These are phyloP conservation scores for Saururus chinensis DNA, from an alignment of 164 flowering plant genomes.

Conservation along the genomic window DNA sequence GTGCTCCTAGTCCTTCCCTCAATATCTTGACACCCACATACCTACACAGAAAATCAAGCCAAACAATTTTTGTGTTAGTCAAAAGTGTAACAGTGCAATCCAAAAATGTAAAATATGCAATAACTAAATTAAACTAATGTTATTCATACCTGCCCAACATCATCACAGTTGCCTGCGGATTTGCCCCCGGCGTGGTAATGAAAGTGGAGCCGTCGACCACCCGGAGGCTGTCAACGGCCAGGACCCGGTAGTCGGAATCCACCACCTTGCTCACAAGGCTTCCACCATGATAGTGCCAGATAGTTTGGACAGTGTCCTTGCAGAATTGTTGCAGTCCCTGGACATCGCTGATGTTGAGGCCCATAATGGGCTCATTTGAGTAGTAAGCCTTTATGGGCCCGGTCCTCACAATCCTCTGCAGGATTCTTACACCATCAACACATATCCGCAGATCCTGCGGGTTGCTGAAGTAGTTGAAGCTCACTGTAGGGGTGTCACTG, in stretches of 20 bases:
- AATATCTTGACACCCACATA: neutral
- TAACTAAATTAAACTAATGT: too few relatives aligned
- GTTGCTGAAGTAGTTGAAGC: constrained; percentile 4
- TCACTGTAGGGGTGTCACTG: neutral
- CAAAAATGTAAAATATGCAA: too few relatives aligned
- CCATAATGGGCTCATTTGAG: neutral
- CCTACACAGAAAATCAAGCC: neutral
- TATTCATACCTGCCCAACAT: constrained; percentile 7
- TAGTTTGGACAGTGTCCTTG: neutral
- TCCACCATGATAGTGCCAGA: constrained; percentile 6
- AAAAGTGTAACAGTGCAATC: too few relatives aligned
- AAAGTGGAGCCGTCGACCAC: constrained; percentile 5
- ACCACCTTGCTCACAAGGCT: constrained; percentile 2
- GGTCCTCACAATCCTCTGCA: neutral
- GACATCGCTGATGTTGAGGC: neutral
- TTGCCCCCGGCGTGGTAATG: neutral
- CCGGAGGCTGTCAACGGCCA: neutral
- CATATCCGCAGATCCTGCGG: neutral
- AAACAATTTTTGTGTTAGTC: too few relatives aligned
- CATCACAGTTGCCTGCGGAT: constrained; percentile 7
- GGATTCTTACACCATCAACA: neutral
- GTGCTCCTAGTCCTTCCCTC: too few relatives aligned
- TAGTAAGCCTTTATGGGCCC: neutral
- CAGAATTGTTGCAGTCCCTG: neutral
- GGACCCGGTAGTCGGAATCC: neutral